Conservation (phyloP, 257 asterid genomes). For the Forsythia suspensa region DNA sequence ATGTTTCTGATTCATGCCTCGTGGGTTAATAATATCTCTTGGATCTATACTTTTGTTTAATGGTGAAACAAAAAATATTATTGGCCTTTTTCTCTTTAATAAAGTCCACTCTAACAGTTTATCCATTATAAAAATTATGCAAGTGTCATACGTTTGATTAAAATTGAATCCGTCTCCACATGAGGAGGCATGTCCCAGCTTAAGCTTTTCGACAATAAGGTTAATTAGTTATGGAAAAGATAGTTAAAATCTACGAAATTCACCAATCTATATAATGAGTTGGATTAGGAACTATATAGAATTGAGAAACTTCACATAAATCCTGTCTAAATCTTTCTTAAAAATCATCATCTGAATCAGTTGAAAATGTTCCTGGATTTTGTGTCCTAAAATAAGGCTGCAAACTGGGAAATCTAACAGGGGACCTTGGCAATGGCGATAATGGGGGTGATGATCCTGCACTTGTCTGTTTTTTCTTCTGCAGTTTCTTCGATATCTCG, state of each 20-base stretch:
- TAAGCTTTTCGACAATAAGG: no score
- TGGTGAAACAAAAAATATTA: no score
- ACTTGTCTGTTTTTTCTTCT: conserved; percentile 31
- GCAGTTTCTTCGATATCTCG: conserved; percentile 48
- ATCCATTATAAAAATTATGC: no score
- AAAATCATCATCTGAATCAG: conserved; percentile 77
- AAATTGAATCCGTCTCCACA: no score
- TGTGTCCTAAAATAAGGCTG: conserved; percentile 44
- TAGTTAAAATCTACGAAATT: neutral
- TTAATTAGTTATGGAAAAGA: neutral
- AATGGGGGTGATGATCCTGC: conserved; percentile 50
- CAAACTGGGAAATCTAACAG: conserved; percentile 60
- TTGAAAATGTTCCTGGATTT: conserved; percentile 35
- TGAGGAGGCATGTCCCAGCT: no score
- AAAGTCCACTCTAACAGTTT: no score
- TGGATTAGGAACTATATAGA: neutral
- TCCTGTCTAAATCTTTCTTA: conserved; percentile 14
- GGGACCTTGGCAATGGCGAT: conserved; percentile 55
- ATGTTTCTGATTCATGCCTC: no score
- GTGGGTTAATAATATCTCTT: no score
- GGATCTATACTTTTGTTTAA: no score
- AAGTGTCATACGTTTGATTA: no score
- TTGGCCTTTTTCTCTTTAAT: no score
- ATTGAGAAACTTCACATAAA: neutral
- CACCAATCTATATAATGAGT: neutral